Evolutionary conservation across 2,329 filamentous ascomycete species (phyloP).

Genomic region (Aureobasidium sp.): DNA sequence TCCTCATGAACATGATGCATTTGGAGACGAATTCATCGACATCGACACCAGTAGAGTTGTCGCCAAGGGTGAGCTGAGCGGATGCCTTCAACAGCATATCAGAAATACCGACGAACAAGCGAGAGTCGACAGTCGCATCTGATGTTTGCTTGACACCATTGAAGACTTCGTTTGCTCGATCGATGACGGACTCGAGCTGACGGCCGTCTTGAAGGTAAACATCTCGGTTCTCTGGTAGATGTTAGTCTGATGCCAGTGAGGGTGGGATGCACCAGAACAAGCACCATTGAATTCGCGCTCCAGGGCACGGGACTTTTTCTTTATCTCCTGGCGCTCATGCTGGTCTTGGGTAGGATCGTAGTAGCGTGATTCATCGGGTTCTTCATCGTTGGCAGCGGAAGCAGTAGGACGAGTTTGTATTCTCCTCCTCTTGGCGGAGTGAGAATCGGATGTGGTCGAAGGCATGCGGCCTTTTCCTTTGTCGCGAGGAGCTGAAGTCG

Average conservation of each 20-base stretch:
- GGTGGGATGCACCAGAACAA: constrained; percentile 5
- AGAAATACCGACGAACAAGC: constrained; percentile 72
- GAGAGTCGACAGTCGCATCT: constrained; percentile 84
- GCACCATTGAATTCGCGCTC: constrained; percentile 53
- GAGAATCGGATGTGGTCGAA: constrained; percentile 31
- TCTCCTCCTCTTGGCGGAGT: constrained; percentile 24
- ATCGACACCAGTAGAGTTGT: constrained; percentile 68
- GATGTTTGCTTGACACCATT: constrained; percentile 71
- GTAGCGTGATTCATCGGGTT: constrained; percentile 33
- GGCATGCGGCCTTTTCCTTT: constrained; percentile 43
- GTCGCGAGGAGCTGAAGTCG: constrained; percentile 23
- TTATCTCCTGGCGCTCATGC: constrained; percentile 63
- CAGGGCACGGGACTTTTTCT: constrained; percentile 64
- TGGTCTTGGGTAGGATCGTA: constrained; percentile 82
- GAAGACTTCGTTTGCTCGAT: constrained; percentile 49
- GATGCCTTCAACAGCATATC: constrained; percentile 77
- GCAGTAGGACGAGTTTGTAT: constrained; percentile 17
- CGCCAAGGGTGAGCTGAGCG: constrained; percentile 65
- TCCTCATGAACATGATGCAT: constrained; percentile 78
- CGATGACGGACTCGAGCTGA: constrained; percentile 46
- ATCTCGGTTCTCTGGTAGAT: constrained; percentile 56
- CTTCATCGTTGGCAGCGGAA: constrained; percentile 23
- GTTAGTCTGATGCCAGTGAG: background rate
- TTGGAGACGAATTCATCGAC: constrained; percentile 88
- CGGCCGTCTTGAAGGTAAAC: constrained; percentile 62